phyloP scores from a whole-genome alignment of 805 yeast species.

The Komagataella phaffii region DNA sequence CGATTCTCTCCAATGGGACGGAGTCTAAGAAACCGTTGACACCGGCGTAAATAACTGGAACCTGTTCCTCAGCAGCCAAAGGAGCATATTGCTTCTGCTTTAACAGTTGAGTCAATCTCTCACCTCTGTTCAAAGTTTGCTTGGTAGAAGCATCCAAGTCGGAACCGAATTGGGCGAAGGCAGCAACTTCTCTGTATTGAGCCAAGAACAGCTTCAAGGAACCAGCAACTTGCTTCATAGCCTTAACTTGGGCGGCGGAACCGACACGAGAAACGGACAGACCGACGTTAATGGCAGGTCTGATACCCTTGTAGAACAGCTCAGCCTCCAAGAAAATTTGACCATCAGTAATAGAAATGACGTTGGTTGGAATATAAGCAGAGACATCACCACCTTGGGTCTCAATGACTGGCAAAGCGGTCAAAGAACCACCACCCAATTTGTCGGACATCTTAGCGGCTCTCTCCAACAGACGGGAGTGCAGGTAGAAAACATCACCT shows the following conservation, averaged over 20 bases:
- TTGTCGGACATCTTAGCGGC: conserved; percentile 92
- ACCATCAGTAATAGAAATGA: conserved; percentile 94
- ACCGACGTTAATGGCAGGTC: conserved; percentile 99
- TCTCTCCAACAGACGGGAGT: conserved; percentile 91
- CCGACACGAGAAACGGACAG: conserved; percentile 99
- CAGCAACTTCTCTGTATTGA: conserved; percentile 99
- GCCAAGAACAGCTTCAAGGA: conserved; percentile 99
- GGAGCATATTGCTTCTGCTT: conserved; percentile 97
- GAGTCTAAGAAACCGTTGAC: conserved; percentile 97
- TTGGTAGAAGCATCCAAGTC: conserved; percentile 99
- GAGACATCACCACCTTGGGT: conserved; percentile 99
- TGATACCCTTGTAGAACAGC: conserved; percentile 99
- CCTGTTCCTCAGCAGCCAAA: conserved; percentile 97
- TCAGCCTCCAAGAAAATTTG: conserved; percentile 99
- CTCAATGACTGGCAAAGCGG: conserved; percentile 94
- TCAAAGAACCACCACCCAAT: conserved; percentile 87
- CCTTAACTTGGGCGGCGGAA: conserved; percentile 99
- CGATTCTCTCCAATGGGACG: conserved; percentile 74
- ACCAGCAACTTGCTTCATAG: conserved; percentile 99
- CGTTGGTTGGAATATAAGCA: conserved; percentile 95
- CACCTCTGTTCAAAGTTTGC: conserved; percentile 99
- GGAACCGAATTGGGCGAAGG: conserved; percentile 99
- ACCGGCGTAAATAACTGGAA: conserved; percentile 98
- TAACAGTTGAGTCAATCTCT: conserved; percentile 97
- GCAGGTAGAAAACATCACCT: conserved; percentile 93